phyloP scores from a whole-genome alignment of 78 protist species.

The Thecamonas trahens region DNA sequence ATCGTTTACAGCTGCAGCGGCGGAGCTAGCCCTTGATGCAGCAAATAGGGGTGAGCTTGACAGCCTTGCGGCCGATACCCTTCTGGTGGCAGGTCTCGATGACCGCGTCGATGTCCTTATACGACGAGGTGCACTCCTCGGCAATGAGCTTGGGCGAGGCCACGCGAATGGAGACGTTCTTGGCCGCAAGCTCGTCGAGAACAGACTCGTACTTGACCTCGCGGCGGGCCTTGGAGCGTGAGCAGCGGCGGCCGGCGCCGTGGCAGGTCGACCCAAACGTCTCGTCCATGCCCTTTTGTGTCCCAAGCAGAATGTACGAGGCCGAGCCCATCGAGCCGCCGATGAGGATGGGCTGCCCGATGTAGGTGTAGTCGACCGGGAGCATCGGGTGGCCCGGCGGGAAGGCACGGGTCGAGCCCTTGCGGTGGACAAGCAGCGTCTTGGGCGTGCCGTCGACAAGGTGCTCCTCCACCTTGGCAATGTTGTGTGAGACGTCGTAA shows the following conservation, averaged over 20 bases:
- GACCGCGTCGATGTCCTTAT: constrained; percentile 78
- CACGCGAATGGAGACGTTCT: constrained; percentile 80
- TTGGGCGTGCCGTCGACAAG: constrained; percentile 72
- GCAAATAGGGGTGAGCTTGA: constrained; percentile 80
- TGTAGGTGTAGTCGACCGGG: constrained; percentile 78
- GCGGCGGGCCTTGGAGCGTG: constrained; percentile 61
- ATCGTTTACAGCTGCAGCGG: too few relatives aligned
- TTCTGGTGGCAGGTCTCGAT: constrained; percentile 83
- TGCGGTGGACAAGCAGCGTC: constrained; percentile 86
- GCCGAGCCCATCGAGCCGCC: constrained; percentile 95
- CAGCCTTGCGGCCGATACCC: constrained; percentile 75
- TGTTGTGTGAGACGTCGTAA: constrained; percentile 94
- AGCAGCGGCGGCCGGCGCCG: constrained; percentile 91
- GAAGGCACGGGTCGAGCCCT: constrained; percentile 93
- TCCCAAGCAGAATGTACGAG: constrained; percentile 87
- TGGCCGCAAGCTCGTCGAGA: constrained; percentile 34
- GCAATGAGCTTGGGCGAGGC: constrained; percentile 79
- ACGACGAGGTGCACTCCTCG: constrained; percentile 82
- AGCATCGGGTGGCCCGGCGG: constrained; percentile 93
- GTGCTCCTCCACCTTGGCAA: constrained; percentile 84
- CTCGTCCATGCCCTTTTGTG: constrained; percentile 72
- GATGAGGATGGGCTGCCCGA: constrained; percentile 91
- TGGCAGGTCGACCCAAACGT: constrained; percentile 93
- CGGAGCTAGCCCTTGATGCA: constrained; percentile 95
- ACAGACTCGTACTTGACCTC: constrained; percentile 36